Evolutionary conservation across 202 grass and related monocot genomes (phyloP).

Genomic region (Panicum virgatum): DNA sequence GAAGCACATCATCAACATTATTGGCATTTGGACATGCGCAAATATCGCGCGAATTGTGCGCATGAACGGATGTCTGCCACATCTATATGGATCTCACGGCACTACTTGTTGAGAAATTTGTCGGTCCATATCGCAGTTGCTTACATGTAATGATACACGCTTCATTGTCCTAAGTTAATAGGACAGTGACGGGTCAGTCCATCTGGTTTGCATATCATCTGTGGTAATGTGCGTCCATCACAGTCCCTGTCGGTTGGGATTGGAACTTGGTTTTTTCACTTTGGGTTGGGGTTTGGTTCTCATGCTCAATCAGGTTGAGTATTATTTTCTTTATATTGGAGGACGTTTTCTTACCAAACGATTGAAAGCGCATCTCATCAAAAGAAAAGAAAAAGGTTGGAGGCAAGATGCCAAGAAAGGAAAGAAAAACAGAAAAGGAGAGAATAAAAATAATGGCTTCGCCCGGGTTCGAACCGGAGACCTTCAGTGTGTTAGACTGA

Average conservation of each 20-base stretch:
- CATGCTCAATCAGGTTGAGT: not conserved
- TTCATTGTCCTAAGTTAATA: conserved; percentile 3
- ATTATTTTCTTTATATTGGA: too few species aligned
- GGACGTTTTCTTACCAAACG: not conserved
- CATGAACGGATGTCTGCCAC: not conserved
- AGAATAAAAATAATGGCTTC: conserved; percentile 59
- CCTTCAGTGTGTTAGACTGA: conserved; percentile 99
- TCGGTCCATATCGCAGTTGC: not conserved
- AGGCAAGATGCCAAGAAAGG: too few species aligned
- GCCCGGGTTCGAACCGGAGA: conserved; percentile 85
- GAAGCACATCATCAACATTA: not conserved
- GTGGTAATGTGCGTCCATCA: not conserved
- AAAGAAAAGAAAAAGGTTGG: too few species aligned
- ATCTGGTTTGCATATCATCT: not conserved
- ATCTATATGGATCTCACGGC: not conserved
- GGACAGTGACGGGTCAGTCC: not conserved
- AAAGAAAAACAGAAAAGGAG: too few species aligned
- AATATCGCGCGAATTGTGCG: not conserved
- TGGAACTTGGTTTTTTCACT: conserved; percentile 21
- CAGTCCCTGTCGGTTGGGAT: conserved; percentile 17
- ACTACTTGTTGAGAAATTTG: too few species aligned
- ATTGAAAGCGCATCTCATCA: not conserved
- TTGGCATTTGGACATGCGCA: not conserved
- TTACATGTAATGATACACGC: not conserved
- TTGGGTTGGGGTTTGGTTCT: conserved; percentile 16